Evolutionary conservation across 305 asterid species (phyloP), one percentile per base, ranked within the genome.

Genomic region (Fraxinus floribunda): DNA sequence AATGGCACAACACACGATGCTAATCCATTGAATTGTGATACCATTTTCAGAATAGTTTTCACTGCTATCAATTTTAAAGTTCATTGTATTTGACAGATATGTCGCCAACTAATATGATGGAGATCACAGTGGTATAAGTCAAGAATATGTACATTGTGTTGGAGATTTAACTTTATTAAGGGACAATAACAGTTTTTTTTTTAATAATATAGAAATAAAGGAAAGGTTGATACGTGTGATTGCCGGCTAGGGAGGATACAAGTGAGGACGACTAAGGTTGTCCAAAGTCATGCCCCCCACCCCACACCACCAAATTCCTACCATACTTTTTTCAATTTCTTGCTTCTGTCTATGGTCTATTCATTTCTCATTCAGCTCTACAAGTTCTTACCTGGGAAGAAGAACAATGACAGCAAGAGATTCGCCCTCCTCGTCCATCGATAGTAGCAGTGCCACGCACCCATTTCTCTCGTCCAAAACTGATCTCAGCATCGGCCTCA

Each of bases 221-320:
- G 18, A 30, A 68, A 30, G 38, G 38, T 68, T 68, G 9, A 68
- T 34, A 68, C 75, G 75, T 68, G 75, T 68, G 75, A 15, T 26
- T 68, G 75, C 75, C 75, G 39, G 75, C 75, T 68, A 9, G 38
- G 36, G 20, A 68, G 75, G 75, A 5, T 68, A 68, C 75, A 68
- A 68, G n/a, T 18, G 71, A 62, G 32, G 71, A 11, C 71, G 71
- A 62, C 71, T 68, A 29, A 68, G 75, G 75, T 68, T 68, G 75
- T 68, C 75, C 75, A 68, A 68, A 68, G 75, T 68, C 75, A 68
- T 29, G 75, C 38, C 18, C 22, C 75, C 74, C 52, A 41, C 22
- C 75, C 74, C 52, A 41, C 52, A 41, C 73, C 74, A 66, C 35
- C 75, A 68, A 68, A 66, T 26, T 66, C 74, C 36, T 26, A 1